A percentile compares a stretch with the other conserved stretches of the same genome.
These are phyloP conservation scores for Thecamonas trahens DNA, from an alignment of 78 protist species.

Conservation along the genomic window DNA sequence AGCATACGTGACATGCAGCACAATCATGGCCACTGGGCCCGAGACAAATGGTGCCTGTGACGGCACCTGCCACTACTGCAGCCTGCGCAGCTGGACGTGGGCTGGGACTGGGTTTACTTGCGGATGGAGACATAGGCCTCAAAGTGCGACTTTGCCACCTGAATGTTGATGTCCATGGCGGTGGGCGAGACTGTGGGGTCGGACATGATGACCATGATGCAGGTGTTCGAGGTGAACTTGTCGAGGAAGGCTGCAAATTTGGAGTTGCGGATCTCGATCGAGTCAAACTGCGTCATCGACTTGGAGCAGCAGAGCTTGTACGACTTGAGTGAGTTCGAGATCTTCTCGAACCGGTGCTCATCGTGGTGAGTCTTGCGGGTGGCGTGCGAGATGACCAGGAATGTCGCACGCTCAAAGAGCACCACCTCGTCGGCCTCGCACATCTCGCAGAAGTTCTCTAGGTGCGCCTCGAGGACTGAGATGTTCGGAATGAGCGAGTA, in stretches of 20 bases:
- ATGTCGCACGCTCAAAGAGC: slow-evolving; percentile 83
- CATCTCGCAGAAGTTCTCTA: slow-evolving; percentile 67
- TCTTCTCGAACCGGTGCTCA: slow-evolving; percentile 84
- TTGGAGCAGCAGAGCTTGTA: slow-evolving; percentile 83
- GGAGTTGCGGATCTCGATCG: slow-evolving; percentile 65
- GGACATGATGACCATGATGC: slow-evolving; percentile 88
- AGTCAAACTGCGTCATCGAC: slow-evolving; percentile 34
- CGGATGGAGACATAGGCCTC: too few species aligned
- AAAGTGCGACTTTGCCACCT: too few species aligned
- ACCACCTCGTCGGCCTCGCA: slow-evolving; percentile 94
- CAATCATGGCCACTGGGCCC: too few species aligned
- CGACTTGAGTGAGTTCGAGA: slow-evolving; percentile 91
- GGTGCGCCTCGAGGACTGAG: slow-evolving; percentile 56
- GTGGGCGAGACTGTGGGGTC: too few species aligned
- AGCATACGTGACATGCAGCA: too few species aligned
- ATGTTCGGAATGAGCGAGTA: slow-evolving; percentile 89
- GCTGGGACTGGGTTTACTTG: too few species aligned
- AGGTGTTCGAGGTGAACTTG: slow-evolving; percentile 90
- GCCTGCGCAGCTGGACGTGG: too few species aligned
- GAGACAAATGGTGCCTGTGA: too few species aligned
- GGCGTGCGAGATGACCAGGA: slow-evolving; percentile 81
- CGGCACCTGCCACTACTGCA: too few species aligned
- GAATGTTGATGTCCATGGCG: too few species aligned
- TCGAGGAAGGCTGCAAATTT: slow-evolving; percentile 84
- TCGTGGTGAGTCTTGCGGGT: slow-evolving; percentile 56